These are phyloP conservation scores for Daldinia grandis DNA, from an alignment of 495 filamentous ascomycete species.

Conservation along the genomic window DNA sequence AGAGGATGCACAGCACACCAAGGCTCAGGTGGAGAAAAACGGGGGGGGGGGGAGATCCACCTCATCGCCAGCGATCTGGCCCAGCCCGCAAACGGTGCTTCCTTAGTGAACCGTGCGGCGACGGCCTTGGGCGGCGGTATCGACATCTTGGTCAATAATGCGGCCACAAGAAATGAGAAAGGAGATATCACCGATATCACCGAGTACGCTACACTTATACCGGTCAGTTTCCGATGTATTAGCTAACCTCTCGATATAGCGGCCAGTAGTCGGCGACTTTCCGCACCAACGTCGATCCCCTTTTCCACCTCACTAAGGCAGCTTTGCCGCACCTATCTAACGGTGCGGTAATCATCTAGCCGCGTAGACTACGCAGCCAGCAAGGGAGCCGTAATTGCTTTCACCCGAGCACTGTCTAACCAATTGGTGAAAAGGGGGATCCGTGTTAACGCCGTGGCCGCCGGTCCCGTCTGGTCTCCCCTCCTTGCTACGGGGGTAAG, in stretches of 20 bases:
- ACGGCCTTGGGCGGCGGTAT: not conserved
- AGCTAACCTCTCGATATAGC: conserved; percentile 7
- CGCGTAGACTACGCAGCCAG: conserved; percentile 69
- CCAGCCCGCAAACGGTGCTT: not conserved
- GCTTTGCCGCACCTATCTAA: conserved; percentile 64
- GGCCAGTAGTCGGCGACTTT: conserved; percentile 49
- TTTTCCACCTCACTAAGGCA: conserved; percentile 70
- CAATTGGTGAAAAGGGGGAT: conserved; percentile 65
- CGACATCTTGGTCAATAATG: conserved; percentile 70
- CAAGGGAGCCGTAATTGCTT: conserved; percentile 67
- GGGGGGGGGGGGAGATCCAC: not conserved
- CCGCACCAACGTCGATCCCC: conserved; percentile 66
- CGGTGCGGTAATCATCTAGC: conserved; percentile 64
- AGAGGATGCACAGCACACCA: conserved; percentile 62
- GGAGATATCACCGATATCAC: conserved; percentile 59
- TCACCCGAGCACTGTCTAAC: conserved; percentile 64
- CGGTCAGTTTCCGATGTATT: conserved; percentile 28
- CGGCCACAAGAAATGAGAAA: conserved; percentile 63
- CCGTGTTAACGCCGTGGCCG: conserved; percentile 69
- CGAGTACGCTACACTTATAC: not conserved
- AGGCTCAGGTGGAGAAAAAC: conserved; percentile 55
- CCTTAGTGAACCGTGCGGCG: not conserved
- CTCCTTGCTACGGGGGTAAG: conserved; percentile 60
- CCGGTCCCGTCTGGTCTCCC: conserved; percentile 67
- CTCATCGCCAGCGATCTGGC: not conserved